phyloP scores from a whole-genome alignment of 176 grass and related monocot genomes.

The Musa itinerans region DNA sequence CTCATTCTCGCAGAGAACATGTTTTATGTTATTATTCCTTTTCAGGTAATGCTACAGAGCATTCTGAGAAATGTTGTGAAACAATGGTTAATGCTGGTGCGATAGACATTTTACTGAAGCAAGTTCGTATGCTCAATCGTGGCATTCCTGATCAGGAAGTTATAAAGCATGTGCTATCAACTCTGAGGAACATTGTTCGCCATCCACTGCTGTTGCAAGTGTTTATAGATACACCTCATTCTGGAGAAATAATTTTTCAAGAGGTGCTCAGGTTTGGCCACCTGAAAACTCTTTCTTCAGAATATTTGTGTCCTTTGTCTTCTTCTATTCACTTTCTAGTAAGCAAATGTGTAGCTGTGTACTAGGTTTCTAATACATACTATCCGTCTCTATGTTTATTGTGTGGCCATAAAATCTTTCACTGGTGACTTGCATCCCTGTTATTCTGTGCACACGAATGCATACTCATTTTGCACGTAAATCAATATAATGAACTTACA shows the following conservation, averaged over 20 bases:
- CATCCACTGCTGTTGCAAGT: constrained; percentile 24
- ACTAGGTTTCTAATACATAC: too few species aligned
- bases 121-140: constrained; percentile 38
- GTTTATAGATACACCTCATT: constrained; percentile 22
- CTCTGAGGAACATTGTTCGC: constrained; percentile 40
- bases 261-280: constrained; percentile 43
- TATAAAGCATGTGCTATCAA: constrained; percentile 45
- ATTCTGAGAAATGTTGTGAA: constrained; percentile 50
- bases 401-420: neutral
- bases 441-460: too few species aligned
- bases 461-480: too few species aligned
- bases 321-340: constrained; percentile 7
- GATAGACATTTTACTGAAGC: constrained; percentile 44
- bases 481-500: neutral
- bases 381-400: neutral
- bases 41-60: constrained; percentile 44
- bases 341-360: constrained; percentile 1
- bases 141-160: constrained; percentile 63
- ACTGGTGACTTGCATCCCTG: too few species aligned
- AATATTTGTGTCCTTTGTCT: neutral
- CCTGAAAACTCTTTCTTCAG: neutral
- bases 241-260: constrained; percentile 40
- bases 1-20: neutral
- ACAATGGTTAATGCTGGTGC: constrained; percentile 36
- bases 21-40: constrained; percentile 1